phyloP scores from a whole-genome alignment of 2,329 filamentous ascomycete species.

The Apiospora phragmitis region DNA sequence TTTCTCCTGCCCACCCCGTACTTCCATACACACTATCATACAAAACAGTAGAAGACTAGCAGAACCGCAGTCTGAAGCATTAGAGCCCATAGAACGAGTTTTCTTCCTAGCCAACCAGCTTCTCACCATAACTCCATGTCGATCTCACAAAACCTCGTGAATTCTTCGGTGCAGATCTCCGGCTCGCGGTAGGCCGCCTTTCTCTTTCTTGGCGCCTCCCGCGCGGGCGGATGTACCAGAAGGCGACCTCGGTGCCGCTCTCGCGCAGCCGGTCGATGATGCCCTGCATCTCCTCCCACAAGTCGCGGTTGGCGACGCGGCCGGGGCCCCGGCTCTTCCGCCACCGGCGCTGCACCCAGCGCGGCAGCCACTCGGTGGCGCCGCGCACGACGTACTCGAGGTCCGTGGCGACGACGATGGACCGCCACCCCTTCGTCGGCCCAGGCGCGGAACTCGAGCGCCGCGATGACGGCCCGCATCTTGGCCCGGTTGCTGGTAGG shows the following conservation, averaged over 20 bases:
- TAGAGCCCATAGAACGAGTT: background rate
- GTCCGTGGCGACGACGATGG: slow-evolving; percentile 54
- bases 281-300: slow-evolving; percentile 51
- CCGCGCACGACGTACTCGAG: slow-evolving; percentile 51
- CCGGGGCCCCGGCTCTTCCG: slow-evolving; percentile 28
- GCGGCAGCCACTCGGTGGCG: slow-evolving; percentile 41
- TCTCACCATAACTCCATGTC: background rate
- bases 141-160: slow-evolving; percentile 27
- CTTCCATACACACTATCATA: background rate
- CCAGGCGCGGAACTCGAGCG: slow-evolving; percentile 46
- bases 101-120: background rate
- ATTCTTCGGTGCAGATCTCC: slow-evolving; percentile 20
- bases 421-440: slow-evolving; percentile 40
- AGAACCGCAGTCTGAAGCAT: background rate
- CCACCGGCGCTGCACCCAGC: slow-evolving; percentile 49
- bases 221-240: slow-evolving; percentile 26
- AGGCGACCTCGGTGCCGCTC: slow-evolving; percentile 26
- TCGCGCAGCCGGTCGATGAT: slow-evolving; percentile 34
- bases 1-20: background rate
- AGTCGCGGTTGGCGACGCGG: slow-evolving; percentile 49
- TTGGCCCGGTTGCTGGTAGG: slow-evolving; percentile 56
- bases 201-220: slow-evolving; percentile 21
- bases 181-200: slow-evolving; percentile 20
- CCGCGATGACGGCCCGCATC: slow-evolving; percentile 54
- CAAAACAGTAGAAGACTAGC: background rate